Evolutionary conservation across 306 rosid genomes (phyloP), one percentile per base, ranked within the genome.

Genomic region (Rosa lucieae): DNA sequence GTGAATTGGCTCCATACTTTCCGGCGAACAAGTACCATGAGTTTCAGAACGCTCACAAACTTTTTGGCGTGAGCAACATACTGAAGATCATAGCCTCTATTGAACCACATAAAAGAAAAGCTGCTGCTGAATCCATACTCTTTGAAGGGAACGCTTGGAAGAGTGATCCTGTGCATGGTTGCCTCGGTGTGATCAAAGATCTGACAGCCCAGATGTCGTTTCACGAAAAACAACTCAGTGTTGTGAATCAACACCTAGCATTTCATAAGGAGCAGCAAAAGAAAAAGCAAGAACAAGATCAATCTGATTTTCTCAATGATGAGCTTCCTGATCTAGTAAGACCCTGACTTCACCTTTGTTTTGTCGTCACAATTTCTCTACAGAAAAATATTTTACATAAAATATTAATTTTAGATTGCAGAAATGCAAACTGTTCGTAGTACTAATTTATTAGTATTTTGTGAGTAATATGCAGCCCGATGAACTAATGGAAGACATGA

Each of bases 1-100:
- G 86, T 73, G 81, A 75, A 9, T 2, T 82, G 23, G 83, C 83
- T 29, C 75, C 78, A 3, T 85, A 46, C 48, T 85, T 79, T 44
- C 84, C 84, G 5, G 56, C 70, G 1, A 72, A 21, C 1, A 53
- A 69, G 66, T 66, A 0, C 6, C 2, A 8, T 0, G 88, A 85
- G 4, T 82, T 76, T 32, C 56, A 40, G 56, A 59, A 79, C 40
- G 86, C 84, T 1, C 77, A 76, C 2, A 32, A 72, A 32, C 52
- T 79, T 4, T 82, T 76, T 13, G 75, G 88, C 5, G 63, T 69
- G 35, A 76, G 78, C 72, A 82, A 85, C 52, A 79, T 79, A 2
- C 39, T 53, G 32, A 82, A 49, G 48, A 67, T 79, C 6, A 2
- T 85, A 10, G 65, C 39, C 20, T 15, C 61, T 1, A 77, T 72